These are phyloP conservation scores for Pholiota molesta DNA, from an alignment of 768 basidiomycete genomes.

Conservation along the genomic window DNA sequence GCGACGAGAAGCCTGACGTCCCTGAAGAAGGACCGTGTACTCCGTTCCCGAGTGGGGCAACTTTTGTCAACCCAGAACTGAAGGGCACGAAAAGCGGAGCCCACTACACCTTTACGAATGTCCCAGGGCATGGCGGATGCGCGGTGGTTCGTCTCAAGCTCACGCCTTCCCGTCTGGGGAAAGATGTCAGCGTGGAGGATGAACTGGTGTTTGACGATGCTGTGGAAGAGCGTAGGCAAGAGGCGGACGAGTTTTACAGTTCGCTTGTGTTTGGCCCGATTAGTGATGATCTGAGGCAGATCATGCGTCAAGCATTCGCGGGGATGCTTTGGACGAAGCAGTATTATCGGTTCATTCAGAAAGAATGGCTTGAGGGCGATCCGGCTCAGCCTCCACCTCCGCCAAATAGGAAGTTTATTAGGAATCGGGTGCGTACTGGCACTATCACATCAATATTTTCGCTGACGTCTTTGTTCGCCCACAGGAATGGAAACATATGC, in stretches of 20 bases:
- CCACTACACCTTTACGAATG: conserved; percentile 85
- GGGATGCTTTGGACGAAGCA: conserved; percentile 99
- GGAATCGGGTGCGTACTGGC: conserved; percentile 69
- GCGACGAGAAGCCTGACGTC: conserved; percentile 38
- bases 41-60: conserved; percentile 52
- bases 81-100: conserved; percentile 92
- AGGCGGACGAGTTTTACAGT: conserved; percentile 96
- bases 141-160: conserved; percentile 94
- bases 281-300: conserved; percentile 90
- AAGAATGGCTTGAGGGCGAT: conserved; percentile 96
- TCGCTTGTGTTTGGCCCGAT: conserved; percentile 80
- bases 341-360: conserved; percentile 94
- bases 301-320: conserved; percentile 93
- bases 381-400: conserved; percentile 95
- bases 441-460: background rate
- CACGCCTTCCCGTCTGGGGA: conserved; percentile 73
- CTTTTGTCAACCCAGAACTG: conserved; percentile 85
- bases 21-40: conserved; percentile 61
- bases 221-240: conserved; percentile 87
- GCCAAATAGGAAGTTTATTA: conserved; percentile 78
- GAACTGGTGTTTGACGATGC: conserved; percentile 88
- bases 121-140: conserved; percentile 91
- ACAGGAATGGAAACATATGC: conserved; percentile 94
- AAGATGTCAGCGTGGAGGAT: conserved; percentile 81
- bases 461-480: background rate